Evolutionary conservation across 139 green algal genomes (phyloP).

Genomic region (Tetratostichococcus sp.): DNA sequence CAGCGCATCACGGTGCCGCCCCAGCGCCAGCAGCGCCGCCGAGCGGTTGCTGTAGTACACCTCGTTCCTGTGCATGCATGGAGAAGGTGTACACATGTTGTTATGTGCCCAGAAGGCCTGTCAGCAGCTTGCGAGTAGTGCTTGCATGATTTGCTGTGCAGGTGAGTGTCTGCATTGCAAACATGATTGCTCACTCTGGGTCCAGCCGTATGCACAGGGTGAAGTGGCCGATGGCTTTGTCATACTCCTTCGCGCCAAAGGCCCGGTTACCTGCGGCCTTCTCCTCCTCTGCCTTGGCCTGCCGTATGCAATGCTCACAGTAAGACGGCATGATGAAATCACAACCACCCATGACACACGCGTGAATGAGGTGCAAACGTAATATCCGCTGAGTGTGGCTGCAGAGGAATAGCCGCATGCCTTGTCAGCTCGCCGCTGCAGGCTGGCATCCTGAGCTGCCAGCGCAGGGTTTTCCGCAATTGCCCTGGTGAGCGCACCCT

Average conservation of each 20-base stretch:
- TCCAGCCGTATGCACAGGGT: constrained; percentile 72
- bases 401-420: background rate
- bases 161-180: too few relatives aligned
- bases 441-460: constrained; percentile 43
- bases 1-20: constrained; percentile 47
- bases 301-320: too few relatives aligned
- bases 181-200: constrained; percentile 47
- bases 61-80: constrained; percentile 48
- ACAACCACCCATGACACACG: too few relatives aligned
- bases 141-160: too few relatives aligned
- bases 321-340: too few relatives aligned
- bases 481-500: constrained; percentile 66
- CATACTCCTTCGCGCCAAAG: constrained; percentile 41
- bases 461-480: constrained; percentile 74
- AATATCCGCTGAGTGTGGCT: too few relatives aligned
- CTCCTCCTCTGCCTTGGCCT: constrained; percentile 42
- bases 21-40: constrained; percentile 44
- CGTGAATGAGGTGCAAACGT: too few relatives aligned
- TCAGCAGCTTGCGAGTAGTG: background rate
- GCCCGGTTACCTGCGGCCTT: constrained; percentile 74
- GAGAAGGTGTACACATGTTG: background rate
- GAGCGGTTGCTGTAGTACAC: constrained; percentile 81
- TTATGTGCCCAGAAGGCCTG: background rate
- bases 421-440: constrained; percentile 29
- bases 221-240: constrained; percentile 61